Conservation (phyloP, 495 filamentous ascomycete genomes). For the Hypomontagnella monticulosa region DNA sequence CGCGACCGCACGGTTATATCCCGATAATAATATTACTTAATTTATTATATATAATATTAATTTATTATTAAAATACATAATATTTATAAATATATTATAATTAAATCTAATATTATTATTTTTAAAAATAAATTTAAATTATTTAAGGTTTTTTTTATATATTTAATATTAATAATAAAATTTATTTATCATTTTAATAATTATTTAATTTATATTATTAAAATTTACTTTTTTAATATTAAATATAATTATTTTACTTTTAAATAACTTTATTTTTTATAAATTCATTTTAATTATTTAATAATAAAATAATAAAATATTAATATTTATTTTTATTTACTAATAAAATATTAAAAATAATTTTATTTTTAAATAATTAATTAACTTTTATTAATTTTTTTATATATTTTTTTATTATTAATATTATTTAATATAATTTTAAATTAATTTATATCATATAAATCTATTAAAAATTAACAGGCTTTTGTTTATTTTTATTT, state of each 20-base stretch:
- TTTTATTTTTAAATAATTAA: background rate
- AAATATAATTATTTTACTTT: background rate
- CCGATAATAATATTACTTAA: too few relatives aligned
- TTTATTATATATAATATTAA: too few relatives aligned
- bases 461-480: too few relatives aligned
- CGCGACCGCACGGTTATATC: too few relatives aligned
- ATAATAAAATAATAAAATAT: background rate
- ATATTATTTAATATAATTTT: conserved; percentile 2
- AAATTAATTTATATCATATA: conserved; percentile 1
- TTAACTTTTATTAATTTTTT: conserved; percentile 4
- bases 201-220: background rate
- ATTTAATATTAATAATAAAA: conserved; percentile 9
- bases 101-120: background rate
- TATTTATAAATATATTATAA: background rate
- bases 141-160: background rate
- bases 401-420: background rate
- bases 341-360: background rate
- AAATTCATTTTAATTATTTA: background rate
- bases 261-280: background rate
- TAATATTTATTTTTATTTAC: background rate
- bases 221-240: background rate
- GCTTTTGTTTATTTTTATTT: too few relatives aligned
- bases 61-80: conserved; percentile 1
- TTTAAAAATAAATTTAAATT: conserved; percentile 6
- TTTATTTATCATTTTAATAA: conserved; percentile 8